Base-by-base conservation (phyloP, 176 grass and related monocot species). In the Carex pumila region DNA sequence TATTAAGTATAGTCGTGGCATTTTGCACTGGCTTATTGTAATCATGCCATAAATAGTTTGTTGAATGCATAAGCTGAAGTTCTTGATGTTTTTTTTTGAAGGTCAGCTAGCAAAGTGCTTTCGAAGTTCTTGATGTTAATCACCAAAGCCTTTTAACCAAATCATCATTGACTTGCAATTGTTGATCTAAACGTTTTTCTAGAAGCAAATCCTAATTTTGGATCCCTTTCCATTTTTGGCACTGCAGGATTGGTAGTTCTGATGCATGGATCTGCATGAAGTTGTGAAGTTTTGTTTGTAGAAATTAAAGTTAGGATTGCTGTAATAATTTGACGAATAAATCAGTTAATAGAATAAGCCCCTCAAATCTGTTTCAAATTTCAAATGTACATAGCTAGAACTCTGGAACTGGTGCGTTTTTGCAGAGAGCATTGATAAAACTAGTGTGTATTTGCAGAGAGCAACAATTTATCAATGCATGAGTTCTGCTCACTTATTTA, bases 181-280 rank as follows among this genome's bases (percentile, higher is more conserved):
- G 79, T 56, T 78, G 49, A 56, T 78, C 29, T 57, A 29, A 78
- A 30, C 13, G 3, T 57, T 7, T 1, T 81, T 29, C 12, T 9
- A 64, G 59, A 61, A 81, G 65, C 21, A 65, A 15, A 25, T 17
- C 19, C 6, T 49, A 49, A 64, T 65, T 65, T 9, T 43, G 8
- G 8, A 63, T 25, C 3, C 45, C 13, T 81, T 36, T 50, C 9
- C 73, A 6, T 49, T 81, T 49, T 65, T 25, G 18, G 34, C 15
- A 81, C 63, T 81, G 59, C 79, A 65, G 79, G 61, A 47, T 21
- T 21, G 4, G 12, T 64, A 64, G 14, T 47, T 81, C 18, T 47
- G 57, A 81, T 65, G 61, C 59, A 65, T 47, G 59, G 79, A 65
- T 65, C 55, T 81, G 59, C 61, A 81, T 41, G 79, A 64, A 64